These are phyloP conservation scores for Vitis cinerea DNA, from an alignment of 164 flowering plant genomes.

Conservation along the genomic window DNA sequence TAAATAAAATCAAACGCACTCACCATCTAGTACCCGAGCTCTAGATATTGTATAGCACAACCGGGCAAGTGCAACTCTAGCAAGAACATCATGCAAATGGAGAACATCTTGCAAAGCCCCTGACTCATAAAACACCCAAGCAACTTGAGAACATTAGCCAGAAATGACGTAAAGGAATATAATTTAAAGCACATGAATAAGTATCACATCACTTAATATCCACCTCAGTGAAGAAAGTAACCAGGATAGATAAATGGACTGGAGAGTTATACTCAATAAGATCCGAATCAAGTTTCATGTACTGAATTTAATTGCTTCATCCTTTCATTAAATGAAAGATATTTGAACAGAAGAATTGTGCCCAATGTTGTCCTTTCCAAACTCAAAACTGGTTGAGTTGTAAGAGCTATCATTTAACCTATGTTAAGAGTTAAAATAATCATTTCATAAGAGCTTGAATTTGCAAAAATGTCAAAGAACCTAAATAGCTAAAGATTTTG, in stretches of 20 bases:
- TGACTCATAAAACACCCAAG: conserved; percentile 11
- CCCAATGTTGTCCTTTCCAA: background rate
- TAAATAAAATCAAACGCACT: conserved; percentile 2
- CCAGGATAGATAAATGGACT: background rate
- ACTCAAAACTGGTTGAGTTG: background rate
- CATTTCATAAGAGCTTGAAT: background rate
- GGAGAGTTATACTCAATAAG: background rate
- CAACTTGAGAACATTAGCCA: too few species aligned
- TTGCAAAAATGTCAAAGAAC: background rate
- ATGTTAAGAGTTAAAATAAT: background rate
- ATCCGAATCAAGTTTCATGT: background rate
- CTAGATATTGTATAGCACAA: conserved; percentile 84
- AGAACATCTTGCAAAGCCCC: conserved; percentile 96
- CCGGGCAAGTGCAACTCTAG: conserved; percentile 92
- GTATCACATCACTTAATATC: background rate
- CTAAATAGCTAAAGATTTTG: too few species aligned
- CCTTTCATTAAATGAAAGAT: too few species aligned
- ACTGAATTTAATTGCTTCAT: background rate
- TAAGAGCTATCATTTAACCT: background rate
- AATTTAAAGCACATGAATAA: background rate
- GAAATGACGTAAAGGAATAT: background rate
- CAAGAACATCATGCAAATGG: conserved; percentile 97
- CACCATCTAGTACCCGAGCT: conserved; percentile 95
- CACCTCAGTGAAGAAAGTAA: background rate
- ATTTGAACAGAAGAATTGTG: too few species aligned